Evolutionary conservation across 305 asterid genomes (phyloP).

Genomic region (Nicotiana rustica): DNA sequence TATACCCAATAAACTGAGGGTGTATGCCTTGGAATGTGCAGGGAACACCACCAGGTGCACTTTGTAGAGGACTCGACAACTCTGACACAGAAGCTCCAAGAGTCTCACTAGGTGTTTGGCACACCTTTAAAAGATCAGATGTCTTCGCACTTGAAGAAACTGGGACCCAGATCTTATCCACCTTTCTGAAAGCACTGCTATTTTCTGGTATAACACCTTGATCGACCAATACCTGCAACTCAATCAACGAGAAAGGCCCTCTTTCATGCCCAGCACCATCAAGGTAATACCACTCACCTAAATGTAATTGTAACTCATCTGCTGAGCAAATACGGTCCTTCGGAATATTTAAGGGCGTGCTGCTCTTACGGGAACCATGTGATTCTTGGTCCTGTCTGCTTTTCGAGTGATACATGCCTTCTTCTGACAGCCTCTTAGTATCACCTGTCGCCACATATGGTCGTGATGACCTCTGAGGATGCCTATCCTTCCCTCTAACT

Average conservation of each 20-base stretch:
- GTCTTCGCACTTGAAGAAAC: constrained; percentile 53
- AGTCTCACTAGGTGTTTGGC: constrained; percentile 46
- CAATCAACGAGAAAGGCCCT: constrained; percentile 85
- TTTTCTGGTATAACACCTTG: constrained; percentile 80
- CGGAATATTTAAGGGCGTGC: constrained; percentile 51
- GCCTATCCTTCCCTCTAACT: constrained; percentile 76
- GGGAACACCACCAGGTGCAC: constrained; percentile 47
- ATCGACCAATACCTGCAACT: constrained; percentile 84
- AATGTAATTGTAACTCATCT: constrained; percentile 75
- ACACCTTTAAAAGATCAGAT: constrained; percentile 47
- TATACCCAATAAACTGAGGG: constrained; percentile 95
- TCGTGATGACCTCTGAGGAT: constrained; percentile 66
- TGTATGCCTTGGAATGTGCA: constrained; percentile 73
- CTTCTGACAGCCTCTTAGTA: constrained; percentile 75
- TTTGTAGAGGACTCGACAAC: constrained; percentile 42
- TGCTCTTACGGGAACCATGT: constrained; percentile 61
- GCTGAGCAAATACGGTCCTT: constrained; percentile 75
- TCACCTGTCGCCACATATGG: constrained; percentile 63
- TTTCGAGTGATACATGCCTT: constrained; percentile 54
- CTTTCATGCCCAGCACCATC: constrained; percentile 98
- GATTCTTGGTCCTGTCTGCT: constrained; percentile 65
- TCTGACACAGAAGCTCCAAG: constrained; percentile 50
- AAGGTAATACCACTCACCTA: constrained; percentile 96
- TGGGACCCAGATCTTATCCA: constrained; percentile 94
- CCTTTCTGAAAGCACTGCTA: constrained; percentile 86